Evolutionary conservation across 441 rosid genomes (phyloP).

Genomic region (Adansonia madagascariensis): DNA sequence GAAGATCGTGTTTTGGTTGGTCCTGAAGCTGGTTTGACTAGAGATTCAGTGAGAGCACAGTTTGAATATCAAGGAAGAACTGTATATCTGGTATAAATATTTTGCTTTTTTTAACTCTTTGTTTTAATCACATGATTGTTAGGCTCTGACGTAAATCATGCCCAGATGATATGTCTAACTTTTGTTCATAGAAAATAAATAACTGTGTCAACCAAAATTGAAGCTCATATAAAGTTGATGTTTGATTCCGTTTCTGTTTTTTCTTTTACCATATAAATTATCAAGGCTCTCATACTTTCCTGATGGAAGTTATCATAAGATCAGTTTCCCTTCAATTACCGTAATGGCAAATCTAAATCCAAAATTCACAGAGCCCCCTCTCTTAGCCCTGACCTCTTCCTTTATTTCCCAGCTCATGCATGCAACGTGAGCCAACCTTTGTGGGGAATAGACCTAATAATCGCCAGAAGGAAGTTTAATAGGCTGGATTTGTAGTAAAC

Average conservation of each 20-base stretch:
- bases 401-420: not conserved
- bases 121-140: not conserved
- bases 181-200: not conserved
- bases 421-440: not conserved
- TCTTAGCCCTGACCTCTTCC: not conserved
- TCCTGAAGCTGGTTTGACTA: constrained; percentile 93
- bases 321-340: constrained; percentile 6
- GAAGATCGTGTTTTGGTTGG: constrained; percentile 97
- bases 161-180: too few species aligned
- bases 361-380: not conserved
- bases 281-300: not conserved
- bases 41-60: constrained; percentile 90
- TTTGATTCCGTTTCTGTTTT: not conserved
- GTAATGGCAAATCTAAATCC: not conserved
- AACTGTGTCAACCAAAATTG: not conserved
- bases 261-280: not conserved
- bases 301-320: not conserved
- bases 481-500: not conserved
- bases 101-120: constrained; percentile 7
- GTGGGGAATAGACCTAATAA: not conserved
- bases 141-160: not conserved
- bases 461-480: not conserved
- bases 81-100: constrained; percentile 65
- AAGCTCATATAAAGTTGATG: not conserved
- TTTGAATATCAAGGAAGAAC: constrained; percentile 82